phyloP scores from a whole-genome alignment of 2,329 filamentous ascomycete species.

The Phaeosphaeriaceae sp. region DNA sequence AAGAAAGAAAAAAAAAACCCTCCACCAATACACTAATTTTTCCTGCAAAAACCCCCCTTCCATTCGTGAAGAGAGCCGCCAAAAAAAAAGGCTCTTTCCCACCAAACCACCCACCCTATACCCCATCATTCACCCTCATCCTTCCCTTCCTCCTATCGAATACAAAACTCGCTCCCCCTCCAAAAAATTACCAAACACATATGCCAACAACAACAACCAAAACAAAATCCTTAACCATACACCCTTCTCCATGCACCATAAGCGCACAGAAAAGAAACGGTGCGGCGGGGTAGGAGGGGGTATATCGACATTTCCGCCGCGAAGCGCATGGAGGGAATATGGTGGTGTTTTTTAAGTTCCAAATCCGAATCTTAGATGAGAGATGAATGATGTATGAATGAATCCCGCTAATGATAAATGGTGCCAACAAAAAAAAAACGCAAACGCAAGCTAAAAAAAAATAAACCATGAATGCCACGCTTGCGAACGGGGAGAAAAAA shows the following conservation, averaged over 20 bases:
- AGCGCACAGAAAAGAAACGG: conserved; percentile 26
- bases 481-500: conserved; percentile 26
- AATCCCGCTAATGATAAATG: conserved; percentile 34
- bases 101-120: too few relatives aligned
- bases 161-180: too few relatives aligned
- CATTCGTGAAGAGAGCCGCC: too few relatives aligned
- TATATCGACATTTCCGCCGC: conserved; percentile 44
- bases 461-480: conserved; percentile 3
- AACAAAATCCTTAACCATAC: too few relatives aligned
- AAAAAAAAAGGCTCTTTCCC: too few relatives aligned
- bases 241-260: neutral
- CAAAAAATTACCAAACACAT: too few relatives aligned
- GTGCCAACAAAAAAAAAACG: conserved; percentile 28
- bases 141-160: too few relatives aligned
- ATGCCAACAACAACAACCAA: too few relatives aligned
- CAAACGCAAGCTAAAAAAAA: conserved; percentile 22
- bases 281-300: too few relatives aligned
- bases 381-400: neutral
- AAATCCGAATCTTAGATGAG: conserved; percentile 9
- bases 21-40: neutral
- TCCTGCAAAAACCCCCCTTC: neutral
- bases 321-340: conserved; percentile 33
- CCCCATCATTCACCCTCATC: too few relatives aligned
- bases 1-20: conserved; percentile 2
- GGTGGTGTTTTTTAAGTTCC: conserved; percentile 3